Conservation (phyloP, 768 basidiomycete genomes). For the Hortiboletus campestris region DNA sequence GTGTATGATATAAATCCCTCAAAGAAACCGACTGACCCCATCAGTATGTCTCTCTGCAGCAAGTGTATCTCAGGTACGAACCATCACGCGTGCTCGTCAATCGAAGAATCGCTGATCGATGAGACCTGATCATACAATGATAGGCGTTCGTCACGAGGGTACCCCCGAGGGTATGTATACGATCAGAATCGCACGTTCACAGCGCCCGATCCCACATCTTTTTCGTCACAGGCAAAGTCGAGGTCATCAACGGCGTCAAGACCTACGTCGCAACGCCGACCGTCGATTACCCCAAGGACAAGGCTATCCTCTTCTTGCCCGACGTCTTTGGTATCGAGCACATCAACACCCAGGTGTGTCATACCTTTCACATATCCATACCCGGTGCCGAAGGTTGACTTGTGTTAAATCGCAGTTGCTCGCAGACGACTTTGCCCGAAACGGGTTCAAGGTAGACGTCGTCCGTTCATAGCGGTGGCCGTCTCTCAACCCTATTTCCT, state of each 20-base stretch:
- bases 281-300: conserved; percentile 50
- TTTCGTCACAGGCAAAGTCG: conserved; percentile 37
- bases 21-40: neutral
- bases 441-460: conserved; percentile 35
- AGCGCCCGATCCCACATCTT: neutral
- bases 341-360: conserved; percentile 42
- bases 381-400: neutral
- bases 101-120: neutral
- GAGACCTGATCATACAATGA: neutral
- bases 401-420: conserved; percentile 33
- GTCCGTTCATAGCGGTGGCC: neutral
- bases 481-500: neutral
- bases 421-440: conserved; percentile 42
- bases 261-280: conserved; percentile 56
- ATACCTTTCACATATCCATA: neutral
- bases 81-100: neutral
- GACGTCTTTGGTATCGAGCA: conserved; percentile 53
- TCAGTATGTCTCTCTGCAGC: conserved; percentile 50
- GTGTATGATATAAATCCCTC: conserved; percentile 14
- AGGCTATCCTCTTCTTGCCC: conserved; percentile 52
- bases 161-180: conserved; percentile 38
- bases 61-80: conserved; percentile 54
- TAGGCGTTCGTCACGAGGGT: conserved; percentile 52
- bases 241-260: conserved; percentile 45
- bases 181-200: neutral